Conservation (phyloP, 257 asterid species). For the Henckelia pumila region DNA sequence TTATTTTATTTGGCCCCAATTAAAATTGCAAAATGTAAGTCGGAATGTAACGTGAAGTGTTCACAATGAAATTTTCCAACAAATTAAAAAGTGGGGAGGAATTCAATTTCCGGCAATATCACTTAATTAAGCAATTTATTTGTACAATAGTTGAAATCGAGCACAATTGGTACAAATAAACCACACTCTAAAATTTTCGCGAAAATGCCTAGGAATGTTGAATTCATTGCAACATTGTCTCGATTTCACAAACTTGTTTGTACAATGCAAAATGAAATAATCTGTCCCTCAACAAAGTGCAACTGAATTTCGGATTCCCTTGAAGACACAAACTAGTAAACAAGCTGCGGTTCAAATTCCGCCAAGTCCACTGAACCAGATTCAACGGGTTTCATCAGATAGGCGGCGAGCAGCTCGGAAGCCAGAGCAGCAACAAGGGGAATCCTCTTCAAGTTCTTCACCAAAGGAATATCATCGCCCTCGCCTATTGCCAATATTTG, state of each 20-base stretch:
- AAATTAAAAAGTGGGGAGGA: no score
- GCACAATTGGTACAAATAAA: no score
- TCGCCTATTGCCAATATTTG: conserved; percentile 67
- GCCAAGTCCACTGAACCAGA: conserved; percentile 93
- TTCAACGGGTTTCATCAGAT: conserved; percentile 95
- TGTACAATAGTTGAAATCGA: no score
- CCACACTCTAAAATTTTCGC: neutral
- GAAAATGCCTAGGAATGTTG: neutral
- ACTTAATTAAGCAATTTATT: no score
- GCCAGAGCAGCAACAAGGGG: conserved; percentile 83
- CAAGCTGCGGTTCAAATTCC: conserved; percentile 80
- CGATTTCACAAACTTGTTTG: neutral
- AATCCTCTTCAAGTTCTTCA: conserved; percentile 86
- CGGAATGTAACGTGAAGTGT: no score
- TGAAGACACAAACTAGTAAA: conserved; percentile 36
- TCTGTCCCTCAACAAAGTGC: neutral
- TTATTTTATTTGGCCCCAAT: no score
- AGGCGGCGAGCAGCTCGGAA: conserved; percentile 78
- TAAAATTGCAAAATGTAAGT: no score
- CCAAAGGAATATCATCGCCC: conserved; percentile 57
- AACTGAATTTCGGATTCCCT: neutral
- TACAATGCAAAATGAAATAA: neutral
- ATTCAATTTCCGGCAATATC: no score
- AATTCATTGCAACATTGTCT: neutral
- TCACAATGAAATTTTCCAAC: no score